Percentiles rank a stretch among this genome's conserved stretches.
These are phyloP conservation scores for Cercophora sp. DNA, from an alignment of 495 filamentous ascomycete genomes.

Conservation along the genomic window DNA sequence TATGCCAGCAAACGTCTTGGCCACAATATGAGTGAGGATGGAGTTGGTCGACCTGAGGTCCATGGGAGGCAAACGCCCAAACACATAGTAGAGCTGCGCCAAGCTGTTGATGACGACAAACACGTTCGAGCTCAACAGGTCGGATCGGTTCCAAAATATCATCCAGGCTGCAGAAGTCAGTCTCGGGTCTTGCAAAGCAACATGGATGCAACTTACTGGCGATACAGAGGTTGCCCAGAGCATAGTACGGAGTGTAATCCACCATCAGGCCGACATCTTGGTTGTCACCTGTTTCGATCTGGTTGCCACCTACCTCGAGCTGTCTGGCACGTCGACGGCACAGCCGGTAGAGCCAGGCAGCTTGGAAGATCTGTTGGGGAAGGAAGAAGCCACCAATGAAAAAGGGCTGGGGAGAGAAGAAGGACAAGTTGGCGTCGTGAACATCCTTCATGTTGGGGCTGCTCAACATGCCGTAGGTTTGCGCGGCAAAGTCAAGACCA, in stretches of 20 bases:
- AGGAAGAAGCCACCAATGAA: constrained; percentile 55
- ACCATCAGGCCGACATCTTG: constrained; percentile 28
- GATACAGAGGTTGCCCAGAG: constrained; percentile 49
- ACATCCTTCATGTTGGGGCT: constrained; percentile 49
- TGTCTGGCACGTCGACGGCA: constrained; percentile 25
- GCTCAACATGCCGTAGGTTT: constrained; percentile 46
- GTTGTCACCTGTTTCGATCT: constrained; percentile 25
- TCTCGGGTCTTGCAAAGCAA: constrained; percentile 4
- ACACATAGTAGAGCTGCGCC: constrained; percentile 46
- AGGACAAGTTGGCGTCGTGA: constrained; percentile 48
- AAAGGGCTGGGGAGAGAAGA: constrained; percentile 47
- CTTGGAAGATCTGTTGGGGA: constrained; percentile 51
- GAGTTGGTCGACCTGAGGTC: constrained; percentile 39
- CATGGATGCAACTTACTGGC: constrained; percentile 31
- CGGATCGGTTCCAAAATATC: constrained; percentile 50
- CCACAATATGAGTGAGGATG: constrained; percentile 47
- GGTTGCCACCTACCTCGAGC: no score
- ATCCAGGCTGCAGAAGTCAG: constrained; percentile 41
- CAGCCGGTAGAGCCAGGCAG: constrained; percentile 47
- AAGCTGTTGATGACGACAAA: constrained; percentile 50
- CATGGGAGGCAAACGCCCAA: constrained; percentile 39
- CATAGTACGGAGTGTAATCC: constrained; percentile 45
- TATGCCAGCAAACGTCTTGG: constrained; percentile 52
- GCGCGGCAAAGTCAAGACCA: constrained; percentile 42
- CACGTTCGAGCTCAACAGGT: constrained; percentile 42